phyloP scores from a whole-genome alignment of 208 protist genomes.

The Herpetomonas muscarum region DNA sequence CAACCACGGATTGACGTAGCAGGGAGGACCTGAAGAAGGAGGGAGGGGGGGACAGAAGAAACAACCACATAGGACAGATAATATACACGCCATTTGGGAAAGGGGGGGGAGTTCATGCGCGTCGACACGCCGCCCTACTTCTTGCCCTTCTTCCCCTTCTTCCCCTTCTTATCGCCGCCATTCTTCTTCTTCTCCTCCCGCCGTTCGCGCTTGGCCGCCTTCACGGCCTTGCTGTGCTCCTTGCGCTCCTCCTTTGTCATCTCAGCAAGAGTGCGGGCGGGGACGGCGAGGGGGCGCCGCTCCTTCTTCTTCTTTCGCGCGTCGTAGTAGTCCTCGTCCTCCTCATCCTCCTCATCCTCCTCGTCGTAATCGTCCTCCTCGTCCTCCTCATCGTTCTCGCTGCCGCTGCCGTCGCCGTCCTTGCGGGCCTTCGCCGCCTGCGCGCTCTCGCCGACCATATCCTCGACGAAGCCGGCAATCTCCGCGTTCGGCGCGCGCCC shows the following conservation, averaged over 20 bases:
- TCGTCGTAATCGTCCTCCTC: constrained; percentile 12
- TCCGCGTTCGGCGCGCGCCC: constrained; percentile 51
- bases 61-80: neutral
- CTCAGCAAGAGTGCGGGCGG: constrained; percentile 40
- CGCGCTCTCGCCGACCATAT: constrained; percentile 39
- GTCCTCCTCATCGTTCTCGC: constrained; percentile 9
- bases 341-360: constrained; percentile 20
- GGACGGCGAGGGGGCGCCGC: constrained; percentile 4
- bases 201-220: constrained; percentile 70
- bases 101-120: neutral
- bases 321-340: constrained; percentile 21
- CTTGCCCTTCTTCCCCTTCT: constrained; percentile 32
- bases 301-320: constrained; percentile 4
- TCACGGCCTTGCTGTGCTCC: constrained; percentile 66
- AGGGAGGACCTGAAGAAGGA: neutral
- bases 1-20: too few relatives aligned
- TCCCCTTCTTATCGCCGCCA: constrained; percentile 32
- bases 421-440: constrained; percentile 6
- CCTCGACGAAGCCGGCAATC: constrained; percentile 57
- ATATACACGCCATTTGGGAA: constrained; percentile 9
- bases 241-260: constrained; percentile 88
- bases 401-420: constrained; percentile 9
- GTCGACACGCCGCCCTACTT: too few relatives aligned
- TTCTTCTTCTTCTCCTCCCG: constrained; percentile 76
- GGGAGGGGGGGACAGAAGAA: neutral